These are phyloP conservation scores for Rhizopus sp. DNA, from an alignment of 371 early-diverging fungal genomes.

Conservation along the genomic window DNA sequence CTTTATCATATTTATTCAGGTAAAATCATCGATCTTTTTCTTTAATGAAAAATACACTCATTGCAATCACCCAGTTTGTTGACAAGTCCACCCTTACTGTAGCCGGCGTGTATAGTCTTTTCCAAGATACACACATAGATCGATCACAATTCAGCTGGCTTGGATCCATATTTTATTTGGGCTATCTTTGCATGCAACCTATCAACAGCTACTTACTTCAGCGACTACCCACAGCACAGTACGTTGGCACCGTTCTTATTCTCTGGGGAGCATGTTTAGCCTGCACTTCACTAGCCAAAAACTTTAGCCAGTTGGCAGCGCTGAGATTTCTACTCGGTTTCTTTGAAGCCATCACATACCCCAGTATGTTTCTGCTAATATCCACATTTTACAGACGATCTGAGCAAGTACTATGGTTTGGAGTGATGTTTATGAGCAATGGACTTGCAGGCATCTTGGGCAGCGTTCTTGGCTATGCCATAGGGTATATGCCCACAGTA, in stretches of 20 bases:
- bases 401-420: slow-evolving; percentile 34
- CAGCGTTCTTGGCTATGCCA: slow-evolving; percentile 35
- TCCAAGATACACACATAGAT: slow-evolving; percentile 20
- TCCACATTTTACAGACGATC: slow-evolving; percentile 36
- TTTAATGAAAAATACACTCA: background rate
- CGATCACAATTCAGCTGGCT: slow-evolving; percentile 34
- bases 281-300: slow-evolving; percentile 20
- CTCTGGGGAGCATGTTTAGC: slow-evolving; percentile 26
- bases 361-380: slow-evolving; percentile 36
- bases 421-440: slow-evolving; percentile 37
- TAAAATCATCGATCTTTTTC: background rate
- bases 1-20: slow-evolving; percentile 13
- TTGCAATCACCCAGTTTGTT: slow-evolving; percentile 22
- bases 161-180: slow-evolving; percentile 34
- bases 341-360: slow-evolving; percentile 38
- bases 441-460: slow-evolving; percentile 24
- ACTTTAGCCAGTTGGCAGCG: slow-evolving; percentile 36
- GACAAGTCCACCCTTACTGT: slow-evolving; percentile 38
- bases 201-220: slow-evolving; percentile 31
- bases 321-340: slow-evolving; percentile 39
- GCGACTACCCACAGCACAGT: slow-evolving; percentile 19
- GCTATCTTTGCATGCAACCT: slow-evolving; percentile 22
- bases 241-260: slow-evolving; percentile 18
- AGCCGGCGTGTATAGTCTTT: slow-evolving; percentile 29
- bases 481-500: slow-evolving; percentile 24